A percentile compares a stretch with the other conserved stretches of the same genome.
Evolutionary conservation across 1,284 basidiomycete species (phyloP).

Genomic region (Apiotrichum gamsii): DNA sequence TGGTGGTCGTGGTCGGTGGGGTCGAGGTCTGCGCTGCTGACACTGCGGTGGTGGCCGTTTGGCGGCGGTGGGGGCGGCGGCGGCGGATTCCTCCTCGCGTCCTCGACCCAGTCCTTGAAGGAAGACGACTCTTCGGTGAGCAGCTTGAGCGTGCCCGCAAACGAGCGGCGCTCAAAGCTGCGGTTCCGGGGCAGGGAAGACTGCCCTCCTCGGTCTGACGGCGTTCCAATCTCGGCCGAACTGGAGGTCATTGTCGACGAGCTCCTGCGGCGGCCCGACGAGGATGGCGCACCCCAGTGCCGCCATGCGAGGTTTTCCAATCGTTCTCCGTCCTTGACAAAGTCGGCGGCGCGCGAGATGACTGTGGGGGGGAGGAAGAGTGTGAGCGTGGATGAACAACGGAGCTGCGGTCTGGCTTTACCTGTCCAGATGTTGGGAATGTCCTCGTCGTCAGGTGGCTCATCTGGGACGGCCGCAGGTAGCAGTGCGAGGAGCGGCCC

Average conservation of each 20-base stretch:
- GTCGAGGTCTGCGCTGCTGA: neutral
- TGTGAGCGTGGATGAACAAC: neutral
- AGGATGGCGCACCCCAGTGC: constrained; percentile 33
- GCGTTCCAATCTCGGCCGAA: constrained; percentile 27
- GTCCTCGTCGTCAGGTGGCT: constrained; percentile 8
- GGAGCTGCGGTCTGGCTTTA: constrained; percentile 2
- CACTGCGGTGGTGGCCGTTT: neutral
- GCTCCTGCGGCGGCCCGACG: constrained; percentile 8
- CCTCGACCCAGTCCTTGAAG: constrained; percentile 45
- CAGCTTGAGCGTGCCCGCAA: constrained; percentile 35
- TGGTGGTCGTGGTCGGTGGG: neutral
- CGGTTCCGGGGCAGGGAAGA: constrained; percentile 9
- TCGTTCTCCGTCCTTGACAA: constrained; percentile 42
- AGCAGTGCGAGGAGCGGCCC: constrained; percentile 10
- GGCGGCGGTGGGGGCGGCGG: neutral
- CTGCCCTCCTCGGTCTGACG: constrained; percentile 9
- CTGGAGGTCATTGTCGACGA: constrained; percentile 30
- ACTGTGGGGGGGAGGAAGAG: constrained; percentile 19
- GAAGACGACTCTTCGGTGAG: constrained; percentile 33
- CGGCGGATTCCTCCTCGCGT: constrained; percentile 26
- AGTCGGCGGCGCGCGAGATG: constrained; percentile 38
- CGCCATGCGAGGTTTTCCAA: constrained; percentile 44
- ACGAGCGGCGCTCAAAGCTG: constrained; percentile 29
- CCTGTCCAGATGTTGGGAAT: constrained; percentile 17
- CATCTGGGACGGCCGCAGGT: constrained; percentile 4